A percentile compares a stretch with the other conserved stretches of the same genome.
These are phyloP conservation scores for Coniochaeta pulveracea DNA, from an alignment of 2,329 filamentous ascomycete genomes.

Conservation along the genomic window DNA sequence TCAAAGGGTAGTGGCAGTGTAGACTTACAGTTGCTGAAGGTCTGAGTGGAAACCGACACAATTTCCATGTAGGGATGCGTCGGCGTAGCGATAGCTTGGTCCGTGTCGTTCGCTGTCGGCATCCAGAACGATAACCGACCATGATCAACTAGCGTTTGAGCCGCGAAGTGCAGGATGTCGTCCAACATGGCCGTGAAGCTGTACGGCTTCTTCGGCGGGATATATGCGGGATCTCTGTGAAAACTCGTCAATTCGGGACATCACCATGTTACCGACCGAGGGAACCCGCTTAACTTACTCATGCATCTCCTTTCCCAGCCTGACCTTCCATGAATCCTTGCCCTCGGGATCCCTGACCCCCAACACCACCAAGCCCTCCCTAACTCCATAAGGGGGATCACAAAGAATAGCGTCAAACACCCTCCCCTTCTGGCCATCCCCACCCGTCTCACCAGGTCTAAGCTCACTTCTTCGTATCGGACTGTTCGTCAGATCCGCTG, in stretches of 20 bases:
- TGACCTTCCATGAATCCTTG: conserved; percentile 46
- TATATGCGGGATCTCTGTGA: conserved; percentile 51
- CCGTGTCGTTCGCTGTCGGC: conserved; percentile 76
- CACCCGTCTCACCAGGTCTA: conserved; percentile 10
- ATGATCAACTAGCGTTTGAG: conserved; percentile 61
- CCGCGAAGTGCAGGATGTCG: conserved; percentile 78
- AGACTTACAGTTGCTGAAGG: conserved; percentile 71
- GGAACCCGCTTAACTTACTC: conserved; percentile 30
- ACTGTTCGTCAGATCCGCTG: conserved; percentile 79
- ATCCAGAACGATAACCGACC: conserved; percentile 93
- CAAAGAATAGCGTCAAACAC: conserved; percentile 86
- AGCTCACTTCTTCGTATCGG: conserved; percentile 47
- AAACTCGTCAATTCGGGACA: no score
- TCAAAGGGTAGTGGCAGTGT: background rate
- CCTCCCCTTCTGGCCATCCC: conserved; percentile 19
- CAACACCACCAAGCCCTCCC: conserved; percentile 82
- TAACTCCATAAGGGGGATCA: conserved; percentile 90
- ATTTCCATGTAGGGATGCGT: conserved; percentile 65
- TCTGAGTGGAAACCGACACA: conserved; percentile 68
- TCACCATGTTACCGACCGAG: no score
- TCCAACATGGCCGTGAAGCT: conserved; percentile 83
- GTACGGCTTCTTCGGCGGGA: conserved; percentile 85
- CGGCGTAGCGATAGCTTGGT: conserved; percentile 66
- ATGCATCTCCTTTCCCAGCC: conserved; percentile 57
- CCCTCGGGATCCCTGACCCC: conserved; percentile 56